A percentile compares a stretch with the other conserved stretches of the same genome.
phyloP scores from a whole-genome alignment of 192 early-diverging fungal species.

The Entomortierella lignicola region DNA sequence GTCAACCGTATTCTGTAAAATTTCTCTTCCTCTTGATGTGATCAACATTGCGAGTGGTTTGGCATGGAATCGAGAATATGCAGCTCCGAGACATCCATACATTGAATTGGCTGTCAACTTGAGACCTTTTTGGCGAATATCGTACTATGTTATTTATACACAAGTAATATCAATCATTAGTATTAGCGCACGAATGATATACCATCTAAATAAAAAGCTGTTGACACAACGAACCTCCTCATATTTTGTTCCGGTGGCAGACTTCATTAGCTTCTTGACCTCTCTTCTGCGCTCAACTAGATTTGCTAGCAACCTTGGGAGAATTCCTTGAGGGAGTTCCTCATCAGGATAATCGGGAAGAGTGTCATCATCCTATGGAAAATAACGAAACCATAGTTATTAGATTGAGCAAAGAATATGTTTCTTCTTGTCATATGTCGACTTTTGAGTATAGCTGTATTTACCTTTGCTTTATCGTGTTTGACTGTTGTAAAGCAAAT shows the following conservation, averaged over 20 bases:
- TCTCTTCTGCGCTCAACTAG: constrained; percentile 90
- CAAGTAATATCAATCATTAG: too few relatives aligned
- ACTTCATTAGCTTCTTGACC: constrained; percentile 93
- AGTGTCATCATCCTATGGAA: constrained; percentile 64
- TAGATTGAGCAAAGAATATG: not conserved
- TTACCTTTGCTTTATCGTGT: constrained; percentile 43
- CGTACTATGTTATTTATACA: constrained; percentile 66
- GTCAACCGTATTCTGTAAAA: constrained; percentile 92
- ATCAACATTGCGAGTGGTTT: constrained; percentile 98
- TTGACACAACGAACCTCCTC: constrained; percentile 32
- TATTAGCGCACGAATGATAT: too few relatives aligned
- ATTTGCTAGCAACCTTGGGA: constrained; percentile 88
- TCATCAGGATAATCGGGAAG: constrained; percentile 85
- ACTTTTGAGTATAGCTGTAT: too few relatives aligned
- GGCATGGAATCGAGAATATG: constrained; percentile 93
- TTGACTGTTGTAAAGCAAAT: constrained; percentile 98
- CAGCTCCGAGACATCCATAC: constrained; percentile 98
- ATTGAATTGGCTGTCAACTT: constrained; percentile 99
- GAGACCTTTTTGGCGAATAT: constrained; percentile 94
- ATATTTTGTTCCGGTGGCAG: constrained; percentile 63
- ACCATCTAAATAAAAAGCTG: too few relatives aligned
- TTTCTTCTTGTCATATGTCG: not conserved
- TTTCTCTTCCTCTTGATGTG: constrained; percentile 94
- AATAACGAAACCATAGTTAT: not conserved
- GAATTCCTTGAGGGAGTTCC: constrained; percentile 74